Evolutionary conservation across 305 asterid species (phyloP).

Genomic region (Fraxinus velutina): DNA sequence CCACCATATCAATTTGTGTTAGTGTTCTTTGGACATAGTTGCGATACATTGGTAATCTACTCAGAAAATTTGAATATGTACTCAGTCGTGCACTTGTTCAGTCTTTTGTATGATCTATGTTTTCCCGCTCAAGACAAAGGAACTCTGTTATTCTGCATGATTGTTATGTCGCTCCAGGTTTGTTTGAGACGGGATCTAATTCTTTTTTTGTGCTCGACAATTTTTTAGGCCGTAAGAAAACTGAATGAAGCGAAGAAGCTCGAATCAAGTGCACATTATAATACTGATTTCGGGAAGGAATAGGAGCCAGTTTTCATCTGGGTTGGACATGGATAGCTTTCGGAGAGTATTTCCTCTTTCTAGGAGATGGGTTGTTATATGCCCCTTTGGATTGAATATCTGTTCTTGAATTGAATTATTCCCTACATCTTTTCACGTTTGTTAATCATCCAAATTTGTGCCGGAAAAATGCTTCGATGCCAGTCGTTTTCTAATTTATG

Average conservation of each 20-base stretch:
- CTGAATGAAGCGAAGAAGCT: conserved; percentile 90
- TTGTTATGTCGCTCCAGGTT: neutral
- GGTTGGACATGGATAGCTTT: neutral
- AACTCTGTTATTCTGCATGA: neutral
- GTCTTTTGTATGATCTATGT: neutral
- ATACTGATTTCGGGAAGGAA: conserved; percentile 77
- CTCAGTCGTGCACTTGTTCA: neutral
- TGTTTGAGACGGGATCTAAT: conserved; percentile 3
- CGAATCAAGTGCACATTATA: conserved; percentile 83
- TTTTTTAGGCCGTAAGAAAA: conserved; percentile 73
- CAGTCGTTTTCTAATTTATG: neutral
- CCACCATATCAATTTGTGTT: neutral
- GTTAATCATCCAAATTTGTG: neutral
- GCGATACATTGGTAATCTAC: neutral
- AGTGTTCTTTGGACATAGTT: neutral
- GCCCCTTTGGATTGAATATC: neutral
- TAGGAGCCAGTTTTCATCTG: conserved; percentile 21
- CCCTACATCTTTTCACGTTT: neutral
- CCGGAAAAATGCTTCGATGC: neutral
- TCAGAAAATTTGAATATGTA: neutral
- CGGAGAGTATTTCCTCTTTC: neutral
- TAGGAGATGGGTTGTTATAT: neutral
- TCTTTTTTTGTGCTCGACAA: conserved; percentile 11
- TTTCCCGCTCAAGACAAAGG: neutral
- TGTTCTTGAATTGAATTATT: neutral